Percentiles rank a stretch among this genome's conserved stretches.
Conservation (phyloP, 2,329 filamentous ascomycete species). For the Chlorencoelia australis region DNA sequence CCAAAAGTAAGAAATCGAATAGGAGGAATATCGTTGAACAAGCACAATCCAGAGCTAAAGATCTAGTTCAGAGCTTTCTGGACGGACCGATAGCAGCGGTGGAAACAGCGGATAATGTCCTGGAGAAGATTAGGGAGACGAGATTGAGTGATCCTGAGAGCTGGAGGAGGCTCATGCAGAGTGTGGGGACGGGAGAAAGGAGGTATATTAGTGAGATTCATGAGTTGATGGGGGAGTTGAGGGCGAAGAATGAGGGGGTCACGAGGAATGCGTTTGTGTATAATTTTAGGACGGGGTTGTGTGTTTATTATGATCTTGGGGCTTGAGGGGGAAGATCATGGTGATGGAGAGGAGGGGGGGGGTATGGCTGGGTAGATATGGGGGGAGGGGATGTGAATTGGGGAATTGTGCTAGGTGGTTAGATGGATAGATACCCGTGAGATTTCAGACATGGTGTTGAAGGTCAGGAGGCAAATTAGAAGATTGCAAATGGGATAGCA, state of each 20-base stretch:
- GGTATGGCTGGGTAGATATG: not conserved
- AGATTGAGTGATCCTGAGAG: constrained; percentile 69
- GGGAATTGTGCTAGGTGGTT: not conserved
- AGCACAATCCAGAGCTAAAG: constrained; percentile 48
- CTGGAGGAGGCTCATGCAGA: constrained; percentile 75
- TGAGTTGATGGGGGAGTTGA: constrained; percentile 58
- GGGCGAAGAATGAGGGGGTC: constrained; percentile 45
- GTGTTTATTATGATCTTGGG: constrained; percentile 74
- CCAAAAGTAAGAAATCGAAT: constrained; percentile 85
- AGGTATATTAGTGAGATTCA: constrained; percentile 78
- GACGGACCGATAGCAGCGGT: constrained; percentile 77
- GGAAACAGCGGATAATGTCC: constrained; percentile 74
- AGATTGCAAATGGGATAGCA: too few species aligned
- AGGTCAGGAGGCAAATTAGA: too few species aligned
- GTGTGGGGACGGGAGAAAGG: constrained; percentile 64
- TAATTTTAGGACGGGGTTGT: constrained; percentile 77
- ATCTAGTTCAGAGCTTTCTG: constrained; percentile 59
- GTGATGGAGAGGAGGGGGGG: not conserved
- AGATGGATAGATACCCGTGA: too few species aligned
- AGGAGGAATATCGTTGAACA: constrained; percentile 78
- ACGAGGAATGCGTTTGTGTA: constrained; percentile 76
- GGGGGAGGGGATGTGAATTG: not conserved
- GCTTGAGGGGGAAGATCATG: too few species aligned
- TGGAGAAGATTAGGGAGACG: constrained; percentile 67
- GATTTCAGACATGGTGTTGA: too few species aligned